phyloP scores from a whole-genome alignment of 208 protist genomes.

The Sergeia podlipaevii region DNA sequence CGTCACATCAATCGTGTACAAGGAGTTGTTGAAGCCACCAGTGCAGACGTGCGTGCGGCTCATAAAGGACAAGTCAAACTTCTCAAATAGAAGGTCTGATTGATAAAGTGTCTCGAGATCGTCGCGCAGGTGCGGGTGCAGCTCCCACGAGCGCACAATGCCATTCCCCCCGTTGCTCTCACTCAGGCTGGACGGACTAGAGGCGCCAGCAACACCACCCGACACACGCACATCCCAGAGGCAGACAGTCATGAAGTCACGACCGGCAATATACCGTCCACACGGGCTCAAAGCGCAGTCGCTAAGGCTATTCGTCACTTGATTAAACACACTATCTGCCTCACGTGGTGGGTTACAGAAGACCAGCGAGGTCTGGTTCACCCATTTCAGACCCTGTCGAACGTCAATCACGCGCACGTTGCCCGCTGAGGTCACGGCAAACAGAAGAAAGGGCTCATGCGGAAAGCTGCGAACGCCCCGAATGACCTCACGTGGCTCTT shows the following conservation, averaged over 20 bases:
- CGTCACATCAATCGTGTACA: constrained; percentile 69
- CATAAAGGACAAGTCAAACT: constrained; percentile 74
- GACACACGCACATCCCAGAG: constrained; percentile 80
- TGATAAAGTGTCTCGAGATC: constrained; percentile 71
- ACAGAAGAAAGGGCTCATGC: constrained; percentile 84
- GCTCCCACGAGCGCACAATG: constrained; percentile 64
- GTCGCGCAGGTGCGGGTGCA: constrained; percentile 59
- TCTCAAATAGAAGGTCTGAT: constrained; percentile 56
- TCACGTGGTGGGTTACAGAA: constrained; percentile 54
- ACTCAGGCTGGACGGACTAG: constrained; percentile 8
- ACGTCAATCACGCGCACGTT: constrained; percentile 76
- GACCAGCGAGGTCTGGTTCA: constrained; percentile 48
- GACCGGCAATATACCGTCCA: constrained; percentile 70
- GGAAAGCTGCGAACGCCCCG: constrained; percentile 56
- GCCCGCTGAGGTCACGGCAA: constrained; percentile 68
- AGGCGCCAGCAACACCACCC: constrained; percentile 13
- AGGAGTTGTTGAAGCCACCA: constrained; percentile 60
- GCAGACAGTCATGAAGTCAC: constrained; percentile 77
- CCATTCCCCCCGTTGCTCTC: constrained; percentile 8
- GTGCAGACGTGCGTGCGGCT: constrained; percentile 54
- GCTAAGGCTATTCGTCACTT: constrained; percentile 59
- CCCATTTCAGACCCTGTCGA: constrained; percentile 71
- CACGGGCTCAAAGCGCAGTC: constrained; percentile 85
- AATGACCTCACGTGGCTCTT: constrained; percentile 52
- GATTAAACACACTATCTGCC: constrained; percentile 39